Conservation (phyloP, 2,329 filamentous ascomycete genomes). For the Cercospora berteroae region DNA sequence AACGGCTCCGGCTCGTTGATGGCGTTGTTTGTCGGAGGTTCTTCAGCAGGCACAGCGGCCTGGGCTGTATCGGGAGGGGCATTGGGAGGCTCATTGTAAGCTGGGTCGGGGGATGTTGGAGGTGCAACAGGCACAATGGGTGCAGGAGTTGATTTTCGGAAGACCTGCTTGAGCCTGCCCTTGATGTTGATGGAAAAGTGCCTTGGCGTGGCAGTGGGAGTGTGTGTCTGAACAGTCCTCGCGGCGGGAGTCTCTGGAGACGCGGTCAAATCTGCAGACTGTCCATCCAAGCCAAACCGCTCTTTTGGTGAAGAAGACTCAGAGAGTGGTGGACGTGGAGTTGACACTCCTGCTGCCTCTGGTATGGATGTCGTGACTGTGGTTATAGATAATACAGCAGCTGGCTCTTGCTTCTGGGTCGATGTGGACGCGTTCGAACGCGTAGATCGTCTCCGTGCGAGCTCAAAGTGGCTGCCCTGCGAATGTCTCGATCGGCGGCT, state of each 20-base stretch:
- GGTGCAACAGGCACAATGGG: neutral
- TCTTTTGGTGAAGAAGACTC: neutral
- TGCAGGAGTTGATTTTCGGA: constrained; percentile 42
- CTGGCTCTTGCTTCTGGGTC: constrained; percentile 2
- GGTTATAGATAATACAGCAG: neutral
- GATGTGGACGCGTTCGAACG: constrained; percentile 2
- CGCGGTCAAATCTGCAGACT: neutral
- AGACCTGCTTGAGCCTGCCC: constrained; percentile 59
- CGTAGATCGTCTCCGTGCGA: constrained; percentile 5
- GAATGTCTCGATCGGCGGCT: constrained; percentile 6
- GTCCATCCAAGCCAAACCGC: neutral
- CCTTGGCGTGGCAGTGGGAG: constrained; percentile 44
- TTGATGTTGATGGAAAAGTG: constrained; percentile 63
- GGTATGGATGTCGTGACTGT: neutral
- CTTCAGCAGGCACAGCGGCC: neutral
- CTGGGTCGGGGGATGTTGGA: neutral
- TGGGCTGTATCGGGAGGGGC: neutral
- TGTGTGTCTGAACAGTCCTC: neutral
- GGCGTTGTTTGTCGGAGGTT: neutral
- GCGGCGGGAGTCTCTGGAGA: neutral
- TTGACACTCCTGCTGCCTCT: neutral
- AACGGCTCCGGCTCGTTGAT: neutral
- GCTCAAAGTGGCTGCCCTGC: constrained; percentile 9
- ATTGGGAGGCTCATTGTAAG: neutral
- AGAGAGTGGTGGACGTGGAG: neutral